These are phyloP conservation scores for Holtermanniella nyarrowii DNA, from an alignment of 768 basidiomycete species.

Conservation along the genomic window DNA sequence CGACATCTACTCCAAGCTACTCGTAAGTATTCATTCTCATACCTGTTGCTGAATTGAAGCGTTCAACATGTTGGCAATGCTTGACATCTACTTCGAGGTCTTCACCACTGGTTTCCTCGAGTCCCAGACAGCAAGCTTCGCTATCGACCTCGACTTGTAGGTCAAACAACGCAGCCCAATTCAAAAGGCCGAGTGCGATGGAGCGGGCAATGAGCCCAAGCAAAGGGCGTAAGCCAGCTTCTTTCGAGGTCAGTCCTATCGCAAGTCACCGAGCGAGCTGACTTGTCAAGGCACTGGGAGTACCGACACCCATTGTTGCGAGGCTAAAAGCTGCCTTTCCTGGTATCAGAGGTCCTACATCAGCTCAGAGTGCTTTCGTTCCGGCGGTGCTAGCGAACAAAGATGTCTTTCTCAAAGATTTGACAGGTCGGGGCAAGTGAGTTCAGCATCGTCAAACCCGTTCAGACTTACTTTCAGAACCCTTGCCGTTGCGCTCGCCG, in stretches of 20 bases:
- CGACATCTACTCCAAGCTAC: too few relatives aligned
- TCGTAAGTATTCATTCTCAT: too few relatives aligned
- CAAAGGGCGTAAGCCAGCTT: too few relatives aligned
- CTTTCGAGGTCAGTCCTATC: not conserved
- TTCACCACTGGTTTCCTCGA: too few relatives aligned
- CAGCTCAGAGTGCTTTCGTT: constrained; percentile 9
- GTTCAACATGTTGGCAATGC: too few relatives aligned
- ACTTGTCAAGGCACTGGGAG: not conserved
- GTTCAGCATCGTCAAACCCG: not conserved
- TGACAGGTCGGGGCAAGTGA: constrained; percentile 20
- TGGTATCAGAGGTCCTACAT: constrained; percentile 9
- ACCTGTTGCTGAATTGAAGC: too few relatives aligned
- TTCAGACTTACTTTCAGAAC: not conserved
- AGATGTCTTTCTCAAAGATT: constrained; percentile 13
- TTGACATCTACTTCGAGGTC: too few relatives aligned
- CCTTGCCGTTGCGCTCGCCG: constrained; percentile 7
- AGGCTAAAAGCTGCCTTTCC: constrained; percentile 3
- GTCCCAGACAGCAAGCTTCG: too few relatives aligned
- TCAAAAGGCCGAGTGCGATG: too few relatives aligned
- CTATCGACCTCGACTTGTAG: too few relatives aligned
- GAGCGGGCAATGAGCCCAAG: too few relatives aligned
- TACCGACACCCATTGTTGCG: not conserved
- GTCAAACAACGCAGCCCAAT: too few relatives aligned
- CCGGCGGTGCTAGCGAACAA: constrained; percentile 7
- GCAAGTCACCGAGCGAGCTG: not conserved